Evolutionary conservation across 345 rosid species (phyloP), one percentile per base, ranked within the genome.

Genomic region (Eucalyptus pumila): DNA sequence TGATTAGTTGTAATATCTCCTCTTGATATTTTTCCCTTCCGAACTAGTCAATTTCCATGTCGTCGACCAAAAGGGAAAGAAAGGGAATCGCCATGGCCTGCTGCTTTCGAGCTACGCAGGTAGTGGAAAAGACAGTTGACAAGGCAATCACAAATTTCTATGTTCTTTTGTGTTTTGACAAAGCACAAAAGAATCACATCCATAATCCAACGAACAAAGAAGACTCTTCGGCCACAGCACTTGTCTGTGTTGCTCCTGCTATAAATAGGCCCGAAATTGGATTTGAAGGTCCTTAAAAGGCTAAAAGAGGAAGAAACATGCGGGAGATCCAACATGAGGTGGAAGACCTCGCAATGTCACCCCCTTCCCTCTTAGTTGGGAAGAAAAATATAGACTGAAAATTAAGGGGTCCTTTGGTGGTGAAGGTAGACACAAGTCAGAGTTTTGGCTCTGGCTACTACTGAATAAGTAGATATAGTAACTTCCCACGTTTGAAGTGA

Each of bases 401-500:
- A 48, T 48, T 48, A 48, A 11, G 49, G 5, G 2, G 5, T 11
- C 2, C 5, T 48, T 48, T 1, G 49, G 2, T 48, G 49, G 49
- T 48, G 49, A 48, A 48, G 5, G 49, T 48, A 48, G 5, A 48
- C 5, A 48, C 49, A 48, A 48, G 5, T 48, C 0, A 11, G 14
- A 48, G 49, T 48, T 47, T 48, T 48, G 49, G 49, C 49, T 48
- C 49, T 0, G 0, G 49, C 5, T 48, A 48, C 5, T 48, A 48
- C 2, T 11, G 5, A 48, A 48, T 48, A 48, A 14, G 5, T 48
- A 48, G 5, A 48, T 48, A 48, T 48, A 48, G 49, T 11, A 48
- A 48, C 0, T 48, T 48, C 1, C 5, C 49, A 0, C 2, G 0
- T 47, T 5, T 47, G 13, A 47, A 47, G 5, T 47, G 49, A 47